These are phyloP conservation scores for Aureobasidium sp. DNA, from an alignment of 2,329 filamentous ascomycete species.

Conservation along the genomic window DNA sequence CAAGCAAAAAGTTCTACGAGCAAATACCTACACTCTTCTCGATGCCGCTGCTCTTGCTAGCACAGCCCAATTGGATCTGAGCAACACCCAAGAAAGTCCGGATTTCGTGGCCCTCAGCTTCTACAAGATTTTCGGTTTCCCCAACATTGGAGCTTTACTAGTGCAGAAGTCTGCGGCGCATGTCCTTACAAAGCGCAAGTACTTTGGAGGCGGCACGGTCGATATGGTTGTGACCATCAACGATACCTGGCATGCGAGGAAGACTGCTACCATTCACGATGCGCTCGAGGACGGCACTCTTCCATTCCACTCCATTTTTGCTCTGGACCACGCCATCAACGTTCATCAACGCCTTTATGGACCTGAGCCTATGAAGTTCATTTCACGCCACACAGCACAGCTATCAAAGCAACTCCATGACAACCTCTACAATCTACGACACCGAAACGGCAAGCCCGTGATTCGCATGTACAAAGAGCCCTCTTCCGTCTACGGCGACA, in stretches of 20 bases:
- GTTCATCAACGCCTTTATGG: conserved; percentile 62
- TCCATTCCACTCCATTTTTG: conserved; percentile 83
- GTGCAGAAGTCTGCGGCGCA: conserved; percentile 62
- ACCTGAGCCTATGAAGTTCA: conserved; percentile 48
- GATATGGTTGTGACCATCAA: conserved; percentile 75
- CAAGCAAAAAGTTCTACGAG: conserved; percentile 25
- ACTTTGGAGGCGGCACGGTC: conserved; percentile 92
- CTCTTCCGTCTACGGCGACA: conserved; percentile 33
- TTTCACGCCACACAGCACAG: conserved; percentile 63
- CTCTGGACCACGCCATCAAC: conserved; percentile 64
- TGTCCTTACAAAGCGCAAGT: conserved; percentile 56
- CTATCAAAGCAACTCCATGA: conserved; percentile 52
- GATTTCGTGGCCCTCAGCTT: conserved; percentile 86
- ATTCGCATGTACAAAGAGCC: conserved; percentile 55
- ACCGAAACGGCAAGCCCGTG: conserved; percentile 58
- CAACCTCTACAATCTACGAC: conserved; percentile 51
- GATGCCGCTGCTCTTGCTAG: conserved; percentile 78
- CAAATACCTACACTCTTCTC: conserved; percentile 57
- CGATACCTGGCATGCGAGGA: conserved; percentile 75
- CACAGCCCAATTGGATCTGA: conserved; percentile 66
- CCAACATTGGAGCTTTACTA: conserved; percentile 77
- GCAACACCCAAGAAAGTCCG: conserved; percentile 51
- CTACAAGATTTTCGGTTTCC: conserved; percentile 98
- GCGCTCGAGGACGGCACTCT: conserved; percentile 84
- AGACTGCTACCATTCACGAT: conserved; percentile 64